A percentile compares a stretch with the other conserved stretches of the same genome.
phyloP scores from a whole-genome alignment of 768 basidiomycete species.

The Tulasnella sp. region DNA sequence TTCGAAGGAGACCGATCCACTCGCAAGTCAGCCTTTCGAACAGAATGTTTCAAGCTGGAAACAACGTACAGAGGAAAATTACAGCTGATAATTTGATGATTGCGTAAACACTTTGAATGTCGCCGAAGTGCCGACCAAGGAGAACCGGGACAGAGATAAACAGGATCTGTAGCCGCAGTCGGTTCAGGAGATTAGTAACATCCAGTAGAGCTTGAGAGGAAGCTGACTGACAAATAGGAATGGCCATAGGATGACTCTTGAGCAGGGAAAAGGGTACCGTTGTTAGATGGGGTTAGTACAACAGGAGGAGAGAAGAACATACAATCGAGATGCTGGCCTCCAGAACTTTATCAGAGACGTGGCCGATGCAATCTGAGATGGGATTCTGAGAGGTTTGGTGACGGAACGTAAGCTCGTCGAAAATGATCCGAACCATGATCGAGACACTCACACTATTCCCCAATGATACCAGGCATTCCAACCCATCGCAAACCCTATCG shows the following conservation, averaged over 20 bases:
- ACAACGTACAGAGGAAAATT: neutral
- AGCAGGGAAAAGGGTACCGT: too few species aligned
- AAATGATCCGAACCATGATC: neutral
- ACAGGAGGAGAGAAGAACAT: too few species aligned
- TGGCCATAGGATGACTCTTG: too few species aligned
- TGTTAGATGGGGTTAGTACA: too few species aligned
- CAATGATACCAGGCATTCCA: slow-evolving; percentile 25
- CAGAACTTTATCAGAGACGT: slow-evolving; percentile 19
- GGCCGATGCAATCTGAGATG: neutral
- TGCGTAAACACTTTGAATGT: neutral
- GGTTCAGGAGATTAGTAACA: too few species aligned
- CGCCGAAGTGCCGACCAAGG: slow-evolving; percentile 1
- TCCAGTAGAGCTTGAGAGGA: too few species aligned
- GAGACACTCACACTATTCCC: slow-evolving; percentile 1
- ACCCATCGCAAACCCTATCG: slow-evolving; percentile 23
- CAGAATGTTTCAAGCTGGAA: neutral
- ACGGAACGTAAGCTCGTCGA: too few species aligned
- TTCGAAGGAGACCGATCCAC: too few species aligned
- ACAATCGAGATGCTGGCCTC: neutral
- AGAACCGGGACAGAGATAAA: neutral
- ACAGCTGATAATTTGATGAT: neutral
- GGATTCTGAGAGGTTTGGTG: neutral
- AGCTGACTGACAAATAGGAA: too few species aligned
- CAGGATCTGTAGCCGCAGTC: too few species aligned
- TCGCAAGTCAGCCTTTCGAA: too few species aligned